Base-by-base conservation (phyloP, 192 early-diverging fungal species). In the Coemansia sp. region DNA sequence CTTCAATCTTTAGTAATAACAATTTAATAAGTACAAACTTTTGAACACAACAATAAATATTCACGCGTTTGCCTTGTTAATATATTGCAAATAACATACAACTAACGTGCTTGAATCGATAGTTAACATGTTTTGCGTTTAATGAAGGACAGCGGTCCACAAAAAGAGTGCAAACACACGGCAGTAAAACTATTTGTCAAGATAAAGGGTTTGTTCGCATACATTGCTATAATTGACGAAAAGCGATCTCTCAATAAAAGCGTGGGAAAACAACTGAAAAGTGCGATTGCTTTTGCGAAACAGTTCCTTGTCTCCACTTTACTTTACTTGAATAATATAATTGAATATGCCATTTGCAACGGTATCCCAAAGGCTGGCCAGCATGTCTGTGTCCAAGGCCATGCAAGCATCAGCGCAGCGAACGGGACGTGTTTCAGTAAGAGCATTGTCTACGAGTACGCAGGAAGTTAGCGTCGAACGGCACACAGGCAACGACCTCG, bases 401-500 rank as follows among this genome's bases (percentile, higher is more conserved):
- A 12, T 44, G 10, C 40, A 3, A n/a, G 40, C 15, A 44, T 44
- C 40, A 0, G 14, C 14, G 8, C 40, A 15, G 40, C 40, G 8
- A 15, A n/a, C 40, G 40, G 40, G 40, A n/a, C 14, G 40, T n/a
- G 5, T 44, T 12, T n/a, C 11, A n/a, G 25, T 2, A 11, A 26
- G 52, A n/a, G 28, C 7, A 6, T 15, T 54, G 2, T 54, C 52
- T 1, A 54, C 52, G 26, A 28, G 25, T 12, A 15, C 2, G 1
- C 15, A 48, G 20, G 75, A 78, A 17, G 59, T 78, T 1, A 51
- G 61, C 11, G 15, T 78, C 7, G 47, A 31, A 15, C 64, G 65
- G 6, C 75, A 72, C 50, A 40, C 52, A 3, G 69, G 75, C 4
- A 34, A 14, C 1, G 78, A 81, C 60, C 10, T n/a, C 5, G 95